Evolutionary conservation across 2,329 filamentous ascomycete genomes (phyloP).

Genomic region (Pseudophaeomoniella oleicola): DNA sequence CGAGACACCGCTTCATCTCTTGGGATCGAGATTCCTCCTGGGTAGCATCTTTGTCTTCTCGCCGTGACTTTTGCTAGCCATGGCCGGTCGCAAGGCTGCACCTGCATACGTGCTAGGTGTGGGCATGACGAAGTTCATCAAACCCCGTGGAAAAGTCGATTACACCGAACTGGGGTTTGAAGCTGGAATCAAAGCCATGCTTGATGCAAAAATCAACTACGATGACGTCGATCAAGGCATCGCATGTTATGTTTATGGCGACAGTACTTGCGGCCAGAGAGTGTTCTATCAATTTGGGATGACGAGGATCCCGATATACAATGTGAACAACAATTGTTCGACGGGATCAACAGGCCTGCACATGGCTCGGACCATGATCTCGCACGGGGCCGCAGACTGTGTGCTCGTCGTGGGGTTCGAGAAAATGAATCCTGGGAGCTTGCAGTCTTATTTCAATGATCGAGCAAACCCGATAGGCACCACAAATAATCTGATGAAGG

Average conservation of each 20-base stretch:
- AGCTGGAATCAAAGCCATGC: slow-evolving; percentile 21
- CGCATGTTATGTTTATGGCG: slow-evolving; percentile 97
- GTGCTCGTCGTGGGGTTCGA: slow-evolving; percentile 89
- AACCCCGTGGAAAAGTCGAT: slow-evolving; percentile 16
- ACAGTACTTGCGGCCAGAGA: slow-evolving; percentile 85
- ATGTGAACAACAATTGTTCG: slow-evolving; percentile 89
- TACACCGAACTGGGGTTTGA: slow-evolving; percentile 19
- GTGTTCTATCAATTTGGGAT: slow-evolving; percentile 99
- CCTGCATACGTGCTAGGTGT: slow-evolving; percentile 84
- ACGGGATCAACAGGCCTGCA: slow-evolving; percentile 85
- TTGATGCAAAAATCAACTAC: slow-evolving; percentile 81
- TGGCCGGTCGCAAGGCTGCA: slow-evolving; percentile 23
- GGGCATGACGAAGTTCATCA: slow-evolving; percentile 97
- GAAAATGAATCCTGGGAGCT: slow-evolving; percentile 90
- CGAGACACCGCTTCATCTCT: no score
- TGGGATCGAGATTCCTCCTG: no score
- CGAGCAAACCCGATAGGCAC: slow-evolving; percentile 65
- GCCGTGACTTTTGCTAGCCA: slow-evolving; percentile 2
- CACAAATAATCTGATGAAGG: slow-evolving; percentile 62
- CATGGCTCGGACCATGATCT: slow-evolving; percentile 68
- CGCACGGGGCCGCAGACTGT: slow-evolving; percentile 69
- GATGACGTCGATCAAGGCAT: slow-evolving; percentile 91
- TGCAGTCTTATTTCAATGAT: slow-evolving; percentile 75
- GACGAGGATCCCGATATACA: slow-evolving; percentile 91
- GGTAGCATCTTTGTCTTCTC: no score